Conservation (phyloP, 2,329 filamentous ascomycete genomes). For the Ophiostoma pallidulum region DNA sequence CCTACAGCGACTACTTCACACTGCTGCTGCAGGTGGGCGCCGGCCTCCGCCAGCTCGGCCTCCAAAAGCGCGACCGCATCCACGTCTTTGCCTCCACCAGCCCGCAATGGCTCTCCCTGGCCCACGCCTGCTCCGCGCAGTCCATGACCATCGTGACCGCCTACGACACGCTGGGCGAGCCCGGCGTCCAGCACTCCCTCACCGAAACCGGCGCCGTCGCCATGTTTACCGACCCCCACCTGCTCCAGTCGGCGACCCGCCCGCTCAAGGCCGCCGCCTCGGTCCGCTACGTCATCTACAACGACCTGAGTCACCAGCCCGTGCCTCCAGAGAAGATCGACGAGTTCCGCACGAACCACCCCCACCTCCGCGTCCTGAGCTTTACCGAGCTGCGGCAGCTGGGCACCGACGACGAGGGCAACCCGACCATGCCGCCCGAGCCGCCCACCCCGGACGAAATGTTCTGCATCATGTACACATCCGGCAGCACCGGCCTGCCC, state of each 20-base stretch:
- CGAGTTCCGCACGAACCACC: constrained; percentile 46
- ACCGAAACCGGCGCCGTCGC: constrained; percentile 68
- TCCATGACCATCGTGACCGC: constrained; percentile 88
- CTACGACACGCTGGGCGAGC: constrained; percentile 83
- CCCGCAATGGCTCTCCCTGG: constrained; percentile 73
- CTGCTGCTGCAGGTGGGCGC: constrained; percentile 59
- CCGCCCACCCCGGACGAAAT: constrained; percentile 67
- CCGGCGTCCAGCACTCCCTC: constrained; percentile 78
- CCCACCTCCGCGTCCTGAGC: constrained; percentile 43
- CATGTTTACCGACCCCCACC: constrained; percentile 80
- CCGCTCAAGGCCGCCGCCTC: constrained; percentile 48
- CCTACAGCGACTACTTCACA: constrained; percentile 69
- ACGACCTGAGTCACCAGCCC: constrained; percentile 41
- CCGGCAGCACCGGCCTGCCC: constrained; percentile 77
- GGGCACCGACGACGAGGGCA: constrained; percentile 56
- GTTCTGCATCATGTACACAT: constrained; percentile 81
- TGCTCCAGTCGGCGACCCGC: constrained; percentile 51
- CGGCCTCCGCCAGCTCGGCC: constrained; percentile 64
- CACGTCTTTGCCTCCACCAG: constrained; percentile 83
- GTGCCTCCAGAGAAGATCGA: constrained; percentile 45
- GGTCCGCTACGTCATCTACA: constrained; percentile 54
- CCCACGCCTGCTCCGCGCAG: constrained; percentile 70
- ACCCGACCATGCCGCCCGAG: constrained; percentile 55
- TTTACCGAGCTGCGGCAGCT: constrained; percentile 46
- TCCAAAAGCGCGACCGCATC: constrained; percentile 57